Evolutionary conservation across 2,329 filamentous ascomycete genomes (phyloP), one percentile per base, ranked within the genome.

Genomic region (Phoma sp.): DNA sequence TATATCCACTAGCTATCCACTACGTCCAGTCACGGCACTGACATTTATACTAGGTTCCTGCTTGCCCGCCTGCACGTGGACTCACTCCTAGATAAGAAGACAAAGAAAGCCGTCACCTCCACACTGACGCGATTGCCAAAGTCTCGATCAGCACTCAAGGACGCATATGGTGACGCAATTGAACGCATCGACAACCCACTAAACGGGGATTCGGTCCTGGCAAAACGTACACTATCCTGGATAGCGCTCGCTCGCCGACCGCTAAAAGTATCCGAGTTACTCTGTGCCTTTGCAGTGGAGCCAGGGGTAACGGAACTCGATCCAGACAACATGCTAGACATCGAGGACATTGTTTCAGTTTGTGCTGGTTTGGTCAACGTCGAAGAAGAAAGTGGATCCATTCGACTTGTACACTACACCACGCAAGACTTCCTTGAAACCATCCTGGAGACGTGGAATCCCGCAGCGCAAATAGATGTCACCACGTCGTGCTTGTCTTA

Each of bases 121-220:
- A 67, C 73, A 2, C 57, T 83, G 29, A 1, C 12, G 51, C 25
- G 65, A 58, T 0, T 82, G 0, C 58, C 68, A 0, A 71, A 37
- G 13, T 74, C 73, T 8, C 61, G 65, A 3, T 45, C 64, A 12
- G 70, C 67, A 3, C 76, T 78, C 15, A 64, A 78, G 15, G 5
- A 60, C 10, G 75, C 76, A 0, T 85, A 85, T 41, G 52, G 72
- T 0, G 57, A 76, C 0, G 74, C 77, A 0, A 78, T 84, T 65
- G 35, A 75, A 2, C 67, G 80, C 19, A 81, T 84, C 25, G 44
- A 75, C n/a, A 53, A 60, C 0, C 80, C 83, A 43, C 9, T 60
- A 0, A 1, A 45, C 1, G 74, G 71, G 3, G 58, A 72, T 9
- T 33, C 38, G n/a, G 51, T 72, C 0, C 65, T 81, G 35, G 81